These are phyloP conservation scores for Cladorrhinum sp. DNA, from an alignment of 2,329 filamentous ascomycete species.

Conservation along the genomic window DNA sequence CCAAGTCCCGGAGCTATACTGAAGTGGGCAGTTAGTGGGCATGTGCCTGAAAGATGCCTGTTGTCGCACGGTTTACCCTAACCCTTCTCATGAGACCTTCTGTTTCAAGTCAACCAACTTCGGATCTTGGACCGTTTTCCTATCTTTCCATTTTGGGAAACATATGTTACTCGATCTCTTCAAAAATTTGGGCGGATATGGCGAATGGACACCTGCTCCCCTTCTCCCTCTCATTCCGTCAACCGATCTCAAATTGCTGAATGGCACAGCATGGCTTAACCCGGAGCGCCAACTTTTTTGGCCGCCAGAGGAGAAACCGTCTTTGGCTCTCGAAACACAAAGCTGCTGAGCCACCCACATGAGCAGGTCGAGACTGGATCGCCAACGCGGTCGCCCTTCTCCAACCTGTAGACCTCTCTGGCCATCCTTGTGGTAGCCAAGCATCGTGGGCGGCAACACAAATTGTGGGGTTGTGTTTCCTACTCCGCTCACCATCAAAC, in stretches of 20 bases:
- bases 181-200: too few species aligned
- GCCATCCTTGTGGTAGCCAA: neutral
- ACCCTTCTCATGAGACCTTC: slow-evolving; percentile 1
- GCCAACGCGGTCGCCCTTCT: neutral
- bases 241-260: too few species aligned
- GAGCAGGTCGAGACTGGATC: slow-evolving; percentile 1
- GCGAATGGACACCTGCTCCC: too few species aligned
- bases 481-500: neutral
- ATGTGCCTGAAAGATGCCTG: neutral
- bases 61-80: neutral
- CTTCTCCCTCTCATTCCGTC: too few species aligned
- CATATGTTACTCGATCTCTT: too few species aligned
- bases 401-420: neutral
- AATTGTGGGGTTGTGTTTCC: neutral
- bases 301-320: neutral
- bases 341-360: slow-evolving; percentile 8
- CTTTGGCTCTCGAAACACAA: neutral
- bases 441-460: neutral
- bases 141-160: neutral
- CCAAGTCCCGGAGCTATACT: neutral
- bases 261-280: neutral
- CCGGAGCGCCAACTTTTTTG: neutral
- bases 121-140: neutral
- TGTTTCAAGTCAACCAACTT: neutral
- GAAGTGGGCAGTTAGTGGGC: neutral